Conservation (phyloP, 495 filamentous ascomycete genomes). For the Aspergillus nanangensis region DNA sequence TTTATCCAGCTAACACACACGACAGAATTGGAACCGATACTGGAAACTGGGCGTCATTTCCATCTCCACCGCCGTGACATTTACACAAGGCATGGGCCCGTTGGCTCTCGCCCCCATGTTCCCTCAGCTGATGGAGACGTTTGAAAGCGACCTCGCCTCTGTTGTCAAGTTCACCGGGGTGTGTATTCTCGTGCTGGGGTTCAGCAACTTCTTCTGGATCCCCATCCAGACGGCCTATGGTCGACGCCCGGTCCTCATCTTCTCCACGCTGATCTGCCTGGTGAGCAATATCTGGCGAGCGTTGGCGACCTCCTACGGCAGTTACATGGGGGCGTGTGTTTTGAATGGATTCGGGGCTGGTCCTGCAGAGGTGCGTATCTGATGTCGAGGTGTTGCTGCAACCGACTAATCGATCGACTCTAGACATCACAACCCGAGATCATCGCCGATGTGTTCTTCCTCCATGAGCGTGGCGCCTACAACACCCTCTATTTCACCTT, state of each 20-base stretch:
- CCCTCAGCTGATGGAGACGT: conserved; percentile 49
- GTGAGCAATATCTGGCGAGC: conserved; percentile 57
- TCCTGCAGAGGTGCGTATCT: conserved; percentile 29
- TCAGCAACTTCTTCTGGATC: conserved; percentile 63
- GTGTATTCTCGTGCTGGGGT: conserved; percentile 57
- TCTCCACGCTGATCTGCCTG: conserved; percentile 52
- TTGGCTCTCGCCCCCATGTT: conserved; percentile 57
- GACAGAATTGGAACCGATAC: conserved; percentile 37
- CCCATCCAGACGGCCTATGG: conserved; percentile 56
- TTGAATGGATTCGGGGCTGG: conserved; percentile 60
- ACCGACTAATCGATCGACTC: background rate
- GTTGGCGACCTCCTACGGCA: conserved; percentile 49
- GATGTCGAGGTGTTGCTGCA: background rate
- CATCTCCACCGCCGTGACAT: conserved; percentile 45
- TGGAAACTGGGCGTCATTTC: conserved; percentile 42
- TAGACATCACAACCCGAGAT: conserved; percentile 58
- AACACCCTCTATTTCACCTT: conserved; percentile 62
- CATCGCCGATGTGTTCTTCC: conserved; percentile 63
- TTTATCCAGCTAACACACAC: background rate
- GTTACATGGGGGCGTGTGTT: conserved; percentile 58
- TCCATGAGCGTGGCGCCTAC: conserved; percentile 62
- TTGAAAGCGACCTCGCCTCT: conserved; percentile 46
- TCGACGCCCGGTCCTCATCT: conserved; percentile 52
- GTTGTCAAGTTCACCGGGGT: conserved; percentile 53
- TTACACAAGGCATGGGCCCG: conserved; percentile 56